These are phyloP conservation scores for Didymella arachidicola DNA, from an alignment of 2,329 filamentous ascomycete genomes.

Conservation along the genomic window DNA sequence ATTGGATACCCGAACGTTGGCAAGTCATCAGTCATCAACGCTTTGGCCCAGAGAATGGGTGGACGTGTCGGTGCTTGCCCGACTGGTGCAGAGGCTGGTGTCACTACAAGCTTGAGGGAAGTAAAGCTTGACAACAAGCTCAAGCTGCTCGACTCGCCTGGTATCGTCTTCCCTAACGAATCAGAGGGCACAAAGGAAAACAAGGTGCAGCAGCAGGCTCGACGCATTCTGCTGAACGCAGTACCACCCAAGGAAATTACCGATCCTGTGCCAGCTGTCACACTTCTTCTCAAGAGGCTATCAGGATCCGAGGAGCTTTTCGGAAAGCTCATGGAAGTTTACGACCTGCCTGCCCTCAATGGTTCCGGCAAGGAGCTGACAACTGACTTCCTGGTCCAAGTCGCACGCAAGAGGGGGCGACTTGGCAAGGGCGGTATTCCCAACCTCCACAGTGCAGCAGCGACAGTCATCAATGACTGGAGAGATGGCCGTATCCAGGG, in stretches of 20 bases:
- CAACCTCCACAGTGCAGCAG: conserved; percentile 85
- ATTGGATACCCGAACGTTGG: conserved; percentile 97
- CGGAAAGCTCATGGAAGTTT: conserved; percentile 80
- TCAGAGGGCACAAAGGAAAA: conserved; percentile 56
- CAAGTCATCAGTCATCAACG: conserved; percentile 96
- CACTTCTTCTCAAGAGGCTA: conserved; percentile 81
- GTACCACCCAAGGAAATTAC: conserved; percentile 93
- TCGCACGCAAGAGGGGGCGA: conserved; percentile 89
- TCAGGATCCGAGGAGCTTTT: conserved; percentile 76
- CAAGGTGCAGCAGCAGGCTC: conserved; percentile 76
- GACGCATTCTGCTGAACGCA: conserved; percentile 87
- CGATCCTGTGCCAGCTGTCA: conserved; percentile 87
- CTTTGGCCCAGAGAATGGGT: conserved; percentile 79
- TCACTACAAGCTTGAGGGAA: conserved; percentile 85
- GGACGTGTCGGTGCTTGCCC: conserved; percentile 77
- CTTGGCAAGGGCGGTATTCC: conserved; percentile 89
- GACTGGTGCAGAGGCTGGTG: conserved; percentile 87
- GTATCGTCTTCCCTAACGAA: conserved; percentile 86
- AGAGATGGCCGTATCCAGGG: conserved; percentile 93
- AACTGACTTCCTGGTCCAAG: conserved; percentile 92
- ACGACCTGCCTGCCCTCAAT: conserved; percentile 83
- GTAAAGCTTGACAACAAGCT: conserved; percentile 96
- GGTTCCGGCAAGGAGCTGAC: conserved; percentile 74
- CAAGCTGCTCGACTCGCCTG: conserved; percentile 90
- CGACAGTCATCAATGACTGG: conserved; percentile 96